Percentiles rank a stretch among this genome's conserved stretches.
Evolutionary conservation across 2,329 filamentous ascomycete species (phyloP).

Genomic region (Septoria petroselini): DNA sequence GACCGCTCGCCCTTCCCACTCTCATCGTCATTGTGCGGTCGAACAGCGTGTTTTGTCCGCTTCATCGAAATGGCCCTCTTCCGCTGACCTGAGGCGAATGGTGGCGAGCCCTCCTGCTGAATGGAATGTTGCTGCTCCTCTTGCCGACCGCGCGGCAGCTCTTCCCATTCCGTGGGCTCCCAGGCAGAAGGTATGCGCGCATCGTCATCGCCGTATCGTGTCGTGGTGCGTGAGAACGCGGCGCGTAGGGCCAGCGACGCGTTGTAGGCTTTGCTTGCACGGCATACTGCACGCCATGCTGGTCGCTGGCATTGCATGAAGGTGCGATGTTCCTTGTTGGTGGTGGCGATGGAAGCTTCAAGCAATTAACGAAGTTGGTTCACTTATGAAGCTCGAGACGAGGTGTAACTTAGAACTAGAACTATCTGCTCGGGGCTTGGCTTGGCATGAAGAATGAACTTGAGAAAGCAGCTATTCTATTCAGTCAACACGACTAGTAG

Average conservation of each 20-base stretch:
- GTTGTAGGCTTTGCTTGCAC: slow-evolving; percentile 29
- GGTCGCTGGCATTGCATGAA: slow-evolving; percentile 24
- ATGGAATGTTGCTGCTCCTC: background rate
- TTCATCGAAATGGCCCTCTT: background rate
- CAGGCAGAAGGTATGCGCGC: slow-evolving; percentile 4
- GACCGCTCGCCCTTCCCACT: background rate
- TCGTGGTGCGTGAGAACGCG: slow-evolving; percentile 21
- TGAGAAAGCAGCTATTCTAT: no score
- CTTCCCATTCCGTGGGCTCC: slow-evolving; percentile 10
- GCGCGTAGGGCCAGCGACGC: slow-evolving; percentile 23
- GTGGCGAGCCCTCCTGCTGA: no score
- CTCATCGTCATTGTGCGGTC: background rate
- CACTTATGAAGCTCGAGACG: no score
- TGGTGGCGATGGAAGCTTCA: background rate
- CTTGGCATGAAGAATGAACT: no score
- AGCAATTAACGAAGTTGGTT: no score
- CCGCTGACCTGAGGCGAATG: background rate
- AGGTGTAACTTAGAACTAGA: no score
- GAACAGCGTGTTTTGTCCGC: background rate
- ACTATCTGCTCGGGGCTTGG: no score
- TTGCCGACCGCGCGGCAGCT: background rate
- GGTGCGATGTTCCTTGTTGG: background rate
- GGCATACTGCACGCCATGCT: slow-evolving; percentile 22
- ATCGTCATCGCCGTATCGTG: slow-evolving; percentile 3
- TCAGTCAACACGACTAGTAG: no score